Evolutionary conservation across 441 rosid genomes (phyloP), one percentile per base, ranked within the genome.

Genomic region (Iberis amara): DNA sequence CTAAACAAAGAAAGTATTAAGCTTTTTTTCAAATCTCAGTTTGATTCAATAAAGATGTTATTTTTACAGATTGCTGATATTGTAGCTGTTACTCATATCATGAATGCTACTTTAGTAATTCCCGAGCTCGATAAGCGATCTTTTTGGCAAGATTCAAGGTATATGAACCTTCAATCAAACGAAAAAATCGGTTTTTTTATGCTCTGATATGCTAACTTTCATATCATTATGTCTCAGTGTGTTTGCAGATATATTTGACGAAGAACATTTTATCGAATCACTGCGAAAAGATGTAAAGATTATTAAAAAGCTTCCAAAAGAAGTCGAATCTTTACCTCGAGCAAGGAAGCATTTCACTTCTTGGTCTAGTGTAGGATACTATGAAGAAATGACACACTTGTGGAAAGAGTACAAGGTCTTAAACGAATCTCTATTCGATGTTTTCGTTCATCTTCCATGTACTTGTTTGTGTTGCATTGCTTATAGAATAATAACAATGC

Each of bases 131-230:
- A 91, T 55, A 88, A 76, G 42, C 85, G 83, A 1, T 92, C 98
- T 38, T 92, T 88, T 59, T 92, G 98, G 98, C 76, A 82, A 80
- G 98, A 92, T 63, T 72, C 96, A 28, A 92, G 98, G 95, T 87
- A 53, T 64, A 69, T 46, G 27, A n/a, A n/a, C n/a, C n/a, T n/a
- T n/a, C n/a, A n/a, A n/a, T n/a, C n/a, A n/a, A n/a, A n/a, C n/a
- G n/a, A n/a, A n/a, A n/a, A n/a, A n/a, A n/a, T n/a, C n/a, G n/a
- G n/a, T n/a, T n/a, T n/a, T 44, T 51, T 18, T 27, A 27, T 27
- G 14, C 38, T 6, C 42, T 6, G n/a, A n/a, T n/a, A 7, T 38
- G 40, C 59, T 60, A 28, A 56, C 50, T 31, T 43, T 1, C 10
- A 37, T 35, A 61, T 33, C 28, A 32, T 56, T 46, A 12, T 66